A percentile compares a stretch with the other conserved stretches of the same genome.
phyloP scores from a whole-genome alignment of 106 monocot species.

The Cymbidium sinense region DNA sequence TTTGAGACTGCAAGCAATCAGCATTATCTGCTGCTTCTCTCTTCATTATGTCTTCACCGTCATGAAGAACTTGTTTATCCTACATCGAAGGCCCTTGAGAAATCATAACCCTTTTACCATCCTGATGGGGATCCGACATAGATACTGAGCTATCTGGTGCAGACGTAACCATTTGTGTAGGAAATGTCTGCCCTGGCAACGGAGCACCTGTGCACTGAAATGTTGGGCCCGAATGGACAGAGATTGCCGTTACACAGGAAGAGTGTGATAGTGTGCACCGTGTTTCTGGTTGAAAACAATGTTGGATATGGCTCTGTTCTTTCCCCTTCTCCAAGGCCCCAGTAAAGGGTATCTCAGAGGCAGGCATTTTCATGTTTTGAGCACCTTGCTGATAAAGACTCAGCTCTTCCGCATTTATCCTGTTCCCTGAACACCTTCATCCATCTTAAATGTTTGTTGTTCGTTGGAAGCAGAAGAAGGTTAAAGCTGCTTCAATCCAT shows the following conservation, averaged over 20 bases:
- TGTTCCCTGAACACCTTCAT: no score
- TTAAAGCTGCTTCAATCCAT: no score
- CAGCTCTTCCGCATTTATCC: no score
- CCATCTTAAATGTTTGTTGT: no score
- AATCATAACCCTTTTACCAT: neutral
- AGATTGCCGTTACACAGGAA: slow-evolving; percentile 55
- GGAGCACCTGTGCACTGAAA: slow-evolving; percentile 30
- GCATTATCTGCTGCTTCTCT: slow-evolving; percentile 22
- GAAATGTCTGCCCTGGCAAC: slow-evolving; percentile 24
- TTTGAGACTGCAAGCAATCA: no score
- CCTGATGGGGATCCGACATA: no score
- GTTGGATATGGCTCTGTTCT: no score
- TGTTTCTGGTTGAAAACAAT: no score
- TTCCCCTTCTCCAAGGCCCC: no score
- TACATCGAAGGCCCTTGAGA: slow-evolving; percentile 12
- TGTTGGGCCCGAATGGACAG: slow-evolving; percentile 42
- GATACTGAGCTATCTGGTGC: slow-evolving; percentile 14
- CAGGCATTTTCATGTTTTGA: slow-evolving; percentile 12
- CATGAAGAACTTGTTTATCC: slow-evolving; percentile 21
- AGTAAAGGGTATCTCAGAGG: slow-evolving; percentile 4
- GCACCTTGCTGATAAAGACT: slow-evolving; percentile 22
- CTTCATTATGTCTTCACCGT: slow-evolving; percentile 17
- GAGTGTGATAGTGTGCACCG: no score
- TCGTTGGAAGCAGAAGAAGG: no score
- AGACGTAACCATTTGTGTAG: slow-evolving; percentile 34